Base-by-base conservation (phyloP, 129 eudicot species). In the Deinandra increscens region DNA sequence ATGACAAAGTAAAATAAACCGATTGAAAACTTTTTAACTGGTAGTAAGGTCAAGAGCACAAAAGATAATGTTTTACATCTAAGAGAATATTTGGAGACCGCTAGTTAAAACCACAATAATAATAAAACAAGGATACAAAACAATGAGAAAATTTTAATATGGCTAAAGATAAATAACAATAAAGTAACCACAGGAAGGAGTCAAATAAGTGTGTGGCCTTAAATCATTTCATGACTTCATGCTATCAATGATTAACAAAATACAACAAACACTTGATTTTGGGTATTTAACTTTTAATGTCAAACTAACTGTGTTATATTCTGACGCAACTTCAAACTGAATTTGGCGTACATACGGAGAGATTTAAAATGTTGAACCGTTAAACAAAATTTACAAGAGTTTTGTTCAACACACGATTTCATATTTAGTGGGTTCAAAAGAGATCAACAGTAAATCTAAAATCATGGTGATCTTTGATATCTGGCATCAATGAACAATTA, bases 1-100 rank as follows among this genome's bases (percentile, higher is more conserved):
- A 58, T 6, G 42, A 67, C 36, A 65, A n/a, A 3, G 72, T 70
- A 54, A 69, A 56, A 69, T 15, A 67, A 17, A 29, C 68, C 45
- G 37, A 72, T 12, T 31, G 48, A 60, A 31, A 12, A 63, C 61
- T 48, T 60, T 60, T 46, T 20, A 38, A 62, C 15, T 62, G 22
- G 66, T 9, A 58, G 3, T 36, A 44, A 42, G n/a, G 19, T 44
- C 48, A 11, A 29, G 36, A 29, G 56, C 46, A 4, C 14, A 20
- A 31, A 56, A 14, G 12, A 33, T n/a, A 9, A 14, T 33, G 63
- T 29, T 56, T 11, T 26, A 12, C 18, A 12, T 12, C 19, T 6
- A 13, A 29, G 9, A 56, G 39, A 56, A 23, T 56, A 26, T 11
- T 6, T 26, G 12, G 39, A 56, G 63, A 56, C 19, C 39, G 4